These are phyloP conservation scores for Hippophae tibetana DNA, from an alignment of 306 rosid species.

Conservation along the genomic window DNA sequence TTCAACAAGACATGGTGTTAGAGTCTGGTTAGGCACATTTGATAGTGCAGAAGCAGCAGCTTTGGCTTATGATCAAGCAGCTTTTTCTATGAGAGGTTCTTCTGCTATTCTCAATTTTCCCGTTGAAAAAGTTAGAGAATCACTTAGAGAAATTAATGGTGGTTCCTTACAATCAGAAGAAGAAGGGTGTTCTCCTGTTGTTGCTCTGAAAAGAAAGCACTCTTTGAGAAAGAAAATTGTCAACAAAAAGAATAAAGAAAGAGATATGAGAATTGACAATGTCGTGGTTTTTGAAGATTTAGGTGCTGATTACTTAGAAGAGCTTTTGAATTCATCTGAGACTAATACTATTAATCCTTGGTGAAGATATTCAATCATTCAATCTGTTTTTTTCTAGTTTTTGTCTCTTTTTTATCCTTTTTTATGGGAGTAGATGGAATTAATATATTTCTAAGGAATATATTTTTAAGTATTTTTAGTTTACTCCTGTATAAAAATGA, in stretches of 20 bases:
- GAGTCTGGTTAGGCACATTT: conserved; percentile 96
- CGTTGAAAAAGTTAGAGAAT: conserved; percentile 59
- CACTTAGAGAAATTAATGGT: conserved; percentile 54
- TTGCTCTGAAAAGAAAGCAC: conserved; percentile 83
- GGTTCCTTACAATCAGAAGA: conserved; percentile 10
- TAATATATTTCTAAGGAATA: too few relatives aligned
- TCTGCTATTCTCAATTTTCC: conserved; percentile 79
- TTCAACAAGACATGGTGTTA: conserved; percentile 63
- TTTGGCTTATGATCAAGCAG: conserved; percentile 89
- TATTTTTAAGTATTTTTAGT: too few relatives aligned
- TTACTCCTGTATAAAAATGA: too few relatives aligned
- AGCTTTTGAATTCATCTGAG: conserved; percentile 51
- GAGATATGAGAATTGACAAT: conserved; percentile 39
- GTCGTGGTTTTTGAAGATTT: conserved; percentile 83
- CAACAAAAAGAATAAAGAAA: conserved; percentile 38
- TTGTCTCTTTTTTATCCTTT: not conserved
- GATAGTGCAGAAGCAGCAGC: conserved; percentile 94
- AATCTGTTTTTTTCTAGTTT: not conserved
- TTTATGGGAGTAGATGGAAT: too few relatives aligned
- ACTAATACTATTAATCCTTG: not conserved
- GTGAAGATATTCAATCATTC: too few relatives aligned
- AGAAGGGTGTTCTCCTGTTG: conserved; percentile 73
- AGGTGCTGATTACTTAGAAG: conserved; percentile 86
- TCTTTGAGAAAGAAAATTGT: conserved; percentile 57
- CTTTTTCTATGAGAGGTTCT: conserved; percentile 76